A percentile compares a stretch with the other conserved stretches of the same genome.
These are phyloP conservation scores for Bathelium albidoporum DNA, from an alignment of 495 filamentous ascomycete species.

Conservation along the genomic window DNA sequence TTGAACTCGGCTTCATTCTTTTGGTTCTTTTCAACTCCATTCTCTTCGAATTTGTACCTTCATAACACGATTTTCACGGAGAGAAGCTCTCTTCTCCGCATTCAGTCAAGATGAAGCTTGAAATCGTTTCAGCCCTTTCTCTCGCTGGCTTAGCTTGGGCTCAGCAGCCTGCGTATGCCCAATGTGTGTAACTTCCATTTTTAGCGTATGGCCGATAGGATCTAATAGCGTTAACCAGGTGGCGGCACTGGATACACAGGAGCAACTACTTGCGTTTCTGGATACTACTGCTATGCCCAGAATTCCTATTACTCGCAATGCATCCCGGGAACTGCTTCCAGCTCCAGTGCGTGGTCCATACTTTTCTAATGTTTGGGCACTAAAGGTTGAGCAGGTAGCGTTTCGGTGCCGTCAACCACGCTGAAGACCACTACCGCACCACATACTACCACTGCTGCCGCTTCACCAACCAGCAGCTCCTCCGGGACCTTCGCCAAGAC, in stretches of 20 bases:
- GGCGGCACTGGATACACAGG: slow-evolving; percentile 16
- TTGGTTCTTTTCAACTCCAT: neutral
- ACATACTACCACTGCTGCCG: neutral
- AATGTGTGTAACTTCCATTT: slow-evolving; percentile 4
- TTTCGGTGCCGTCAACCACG: neutral
- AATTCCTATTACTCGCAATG: slow-evolving; percentile 21
- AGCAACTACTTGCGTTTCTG: slow-evolving; percentile 16
- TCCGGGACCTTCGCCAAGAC: slow-evolving; percentile 28
- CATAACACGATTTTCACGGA: neutral
- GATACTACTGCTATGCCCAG: slow-evolving; percentile 8
- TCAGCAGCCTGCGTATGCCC: slow-evolving; percentile 14
- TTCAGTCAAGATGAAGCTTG: slow-evolving; percentile 14
- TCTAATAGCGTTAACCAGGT: neutral
- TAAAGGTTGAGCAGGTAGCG: neutral
- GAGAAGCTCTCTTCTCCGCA: neutral
- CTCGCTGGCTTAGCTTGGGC: slow-evolving; percentile 15
- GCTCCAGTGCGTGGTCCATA: neutral
- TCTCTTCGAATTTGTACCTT: neutral
- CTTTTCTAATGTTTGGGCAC: neutral
- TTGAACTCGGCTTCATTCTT: neutral
- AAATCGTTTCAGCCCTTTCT: slow-evolving; percentile 9
- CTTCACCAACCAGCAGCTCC: slow-evolving; percentile 25
- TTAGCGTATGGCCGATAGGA: neutral
- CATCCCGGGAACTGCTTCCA: slow-evolving; percentile 9
- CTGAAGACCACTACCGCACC: neutral